phyloP scores from a whole-genome alignment of 179 eudicot genomes.

The Silene noctiflora region DNA sequence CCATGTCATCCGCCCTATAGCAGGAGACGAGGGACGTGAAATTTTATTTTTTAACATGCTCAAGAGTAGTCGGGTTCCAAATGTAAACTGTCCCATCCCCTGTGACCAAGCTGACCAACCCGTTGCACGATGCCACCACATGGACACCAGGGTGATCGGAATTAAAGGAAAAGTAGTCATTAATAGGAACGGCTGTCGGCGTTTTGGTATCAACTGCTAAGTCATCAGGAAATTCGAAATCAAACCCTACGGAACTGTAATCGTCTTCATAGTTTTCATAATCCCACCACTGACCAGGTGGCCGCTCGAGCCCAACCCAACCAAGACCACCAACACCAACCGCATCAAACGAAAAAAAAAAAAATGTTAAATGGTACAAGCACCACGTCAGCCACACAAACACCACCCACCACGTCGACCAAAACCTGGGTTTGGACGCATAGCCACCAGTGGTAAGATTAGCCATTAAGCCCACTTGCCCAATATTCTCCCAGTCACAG shows the following conservation, averaged over 20 bases:
- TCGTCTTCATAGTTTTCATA: background rate
- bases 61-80: too few species aligned
- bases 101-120: conserved; percentile 4
- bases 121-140: conserved; percentile 8
- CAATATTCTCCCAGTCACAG: too few species aligned
- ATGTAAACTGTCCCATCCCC: background rate
- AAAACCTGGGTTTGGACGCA: too few species aligned
- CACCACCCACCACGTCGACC: too few species aligned
- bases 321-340: too few species aligned
- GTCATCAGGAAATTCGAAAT: background rate
- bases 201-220: background rate
- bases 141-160: background rate
- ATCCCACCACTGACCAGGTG: background rate
- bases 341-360: too few species aligned
- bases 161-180: background rate
- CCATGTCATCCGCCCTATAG: background rate
- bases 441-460: too few species aligned
- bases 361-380: too few species aligned
- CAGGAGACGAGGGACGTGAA: conserved; percentile 1
- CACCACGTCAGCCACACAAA: too few species aligned
- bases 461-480: too few species aligned
- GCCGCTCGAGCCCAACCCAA: too few species aligned
- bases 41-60: too few species aligned
- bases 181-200: background rate
- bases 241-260: background rate